Evolutionary conservation across 2,329 filamentous ascomycete genomes (phyloP).

Genomic region (Trichoderma citrinoviride): DNA sequence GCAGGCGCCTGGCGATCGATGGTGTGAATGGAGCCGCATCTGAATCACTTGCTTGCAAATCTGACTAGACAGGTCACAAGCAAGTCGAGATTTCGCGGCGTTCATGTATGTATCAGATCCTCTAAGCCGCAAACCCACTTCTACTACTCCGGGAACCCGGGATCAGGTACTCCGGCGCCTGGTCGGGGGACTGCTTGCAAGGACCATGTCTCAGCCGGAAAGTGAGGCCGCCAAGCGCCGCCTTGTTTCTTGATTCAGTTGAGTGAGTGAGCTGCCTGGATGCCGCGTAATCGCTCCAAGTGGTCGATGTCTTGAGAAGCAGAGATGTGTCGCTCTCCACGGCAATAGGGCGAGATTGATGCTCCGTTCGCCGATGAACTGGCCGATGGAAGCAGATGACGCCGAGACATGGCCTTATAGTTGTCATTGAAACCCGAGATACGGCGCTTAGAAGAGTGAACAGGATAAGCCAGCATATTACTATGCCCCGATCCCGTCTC

Average conservation of each 20-base stretch:
- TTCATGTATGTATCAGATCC: constrained; percentile 4
- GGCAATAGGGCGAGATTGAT: background rate
- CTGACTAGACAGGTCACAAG: background rate
- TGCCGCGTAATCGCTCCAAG: background rate
- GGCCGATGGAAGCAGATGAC: background rate
- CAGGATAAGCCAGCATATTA: too few species aligned
- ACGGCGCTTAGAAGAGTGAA: background rate
- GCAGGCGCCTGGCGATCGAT: background rate
- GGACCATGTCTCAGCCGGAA: constrained; percentile 6
- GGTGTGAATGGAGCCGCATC: background rate
- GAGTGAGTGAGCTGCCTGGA: background rate
- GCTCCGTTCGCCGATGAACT: background rate
- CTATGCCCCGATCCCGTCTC: too few species aligned
- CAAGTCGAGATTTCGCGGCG: background rate
- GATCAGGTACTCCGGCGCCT: background rate
- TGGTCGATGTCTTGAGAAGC: too few species aligned
- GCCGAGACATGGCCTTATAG: background rate
- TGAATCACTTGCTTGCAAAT: background rate
- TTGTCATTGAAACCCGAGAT: background rate
- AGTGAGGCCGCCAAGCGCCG: background rate
- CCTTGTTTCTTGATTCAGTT: background rate
- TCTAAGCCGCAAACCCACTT: background rate
- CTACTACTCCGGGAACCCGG: constrained; percentile 1
- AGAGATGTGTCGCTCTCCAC: background rate
- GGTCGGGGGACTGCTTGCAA: background rate